Evolutionary conservation across 108 stramenopile species (phyloP), one percentile per base, ranked within the genome.

Genomic region (Skeletonema costatum): DNA sequence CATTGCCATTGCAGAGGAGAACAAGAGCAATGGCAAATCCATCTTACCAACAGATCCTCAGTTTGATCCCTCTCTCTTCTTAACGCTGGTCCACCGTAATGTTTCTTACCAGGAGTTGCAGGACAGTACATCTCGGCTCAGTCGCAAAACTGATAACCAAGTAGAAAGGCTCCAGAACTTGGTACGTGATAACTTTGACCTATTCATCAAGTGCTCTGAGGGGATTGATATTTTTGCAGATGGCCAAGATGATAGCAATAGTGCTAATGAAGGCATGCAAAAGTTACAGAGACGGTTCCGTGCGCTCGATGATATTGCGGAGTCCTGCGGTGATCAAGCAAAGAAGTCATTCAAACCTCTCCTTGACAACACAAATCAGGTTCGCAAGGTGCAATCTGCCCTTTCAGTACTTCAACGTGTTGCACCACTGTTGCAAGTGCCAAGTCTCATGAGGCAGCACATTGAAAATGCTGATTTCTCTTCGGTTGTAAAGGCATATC

Each of bases 181-280:
- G 39, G 96, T 96, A 0, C 78, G 93, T 29, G 96, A 96, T 56
- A 96, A 96, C 63, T 96, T 96, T 80, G 92, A 82, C 7, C 75
- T 96, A 9, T 96, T 94, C 72, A 82, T 96, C 16, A 87, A 92
- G 41, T 96, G 96, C 62, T 92, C 96, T 17, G 96, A 96, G 61
- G 96, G 93, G 33, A 92, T 96, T 63, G 96, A 96, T 70, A 78
- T 87, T 12, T 92, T 92, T 69, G 78, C 78, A 19, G 82, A 82
- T 53, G 76, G 69, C 33, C 74, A 76, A 51, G 31, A 61, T 25
- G 85, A 59, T 29, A 56, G 65, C 68, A 48, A 72, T 82, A 3
- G 64, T 69, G 48, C 60, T 61, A 11, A 87, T 80, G 64, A 42
- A n/a, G 88, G 88, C 12, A 78, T 88, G 29, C 53, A 76, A 31